Conservation (phyloP, 768 basidiomycete genomes). For the Tubosaeta sp. region DNA sequence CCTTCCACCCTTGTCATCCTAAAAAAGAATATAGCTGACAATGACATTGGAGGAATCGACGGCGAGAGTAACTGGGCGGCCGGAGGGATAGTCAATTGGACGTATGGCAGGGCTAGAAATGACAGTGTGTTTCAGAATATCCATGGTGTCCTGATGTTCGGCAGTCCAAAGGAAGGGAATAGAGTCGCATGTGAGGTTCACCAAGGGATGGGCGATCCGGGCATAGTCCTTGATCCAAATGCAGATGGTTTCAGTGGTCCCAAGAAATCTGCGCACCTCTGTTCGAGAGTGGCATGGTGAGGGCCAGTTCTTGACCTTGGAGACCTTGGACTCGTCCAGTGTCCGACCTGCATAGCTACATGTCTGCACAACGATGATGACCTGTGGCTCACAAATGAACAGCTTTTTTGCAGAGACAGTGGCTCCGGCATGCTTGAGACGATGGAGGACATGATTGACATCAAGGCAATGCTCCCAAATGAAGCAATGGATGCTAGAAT, state of each 20-base stretch:
- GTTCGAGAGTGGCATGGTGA: conserved; percentile 8
- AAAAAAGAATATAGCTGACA: conserved; percentile 28
- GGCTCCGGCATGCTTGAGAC: conserved; percentile 30
- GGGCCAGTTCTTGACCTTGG: conserved; percentile 31
- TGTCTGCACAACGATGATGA: conserved; percentile 34
- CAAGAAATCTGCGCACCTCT: conserved; percentile 28
- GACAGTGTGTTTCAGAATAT: conserved; percentile 19
- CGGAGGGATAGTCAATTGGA: conserved; percentile 9
- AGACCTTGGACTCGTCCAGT: conserved; percentile 24
- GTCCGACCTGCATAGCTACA: conserved; percentile 34
- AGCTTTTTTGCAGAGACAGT: conserved; percentile 38
- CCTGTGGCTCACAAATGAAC: conserved; percentile 24
- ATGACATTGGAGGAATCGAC: conserved; percentile 1
- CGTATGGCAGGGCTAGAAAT: conserved; percentile 1
- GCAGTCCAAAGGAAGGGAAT: conserved; percentile 17
- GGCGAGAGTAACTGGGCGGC: conserved; percentile 7
- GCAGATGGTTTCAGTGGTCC: conserved; percentile 20
- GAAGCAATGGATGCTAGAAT: conserved; percentile 9
- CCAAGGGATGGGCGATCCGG: conserved; percentile 19
- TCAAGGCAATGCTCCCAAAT: conserved; percentile 31
- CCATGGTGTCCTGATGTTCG: neutral
- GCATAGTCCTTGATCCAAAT: conserved; percentile 32
- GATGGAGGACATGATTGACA: conserved; percentile 16
- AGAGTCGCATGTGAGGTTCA: conserved; percentile 21
- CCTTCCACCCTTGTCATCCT: conserved; percentile 13